Evolutionary conservation across 768 basidiomycete genomes (phyloP), one percentile per base, ranked within the genome.

Genomic region (Boletus bicolor): DNA sequence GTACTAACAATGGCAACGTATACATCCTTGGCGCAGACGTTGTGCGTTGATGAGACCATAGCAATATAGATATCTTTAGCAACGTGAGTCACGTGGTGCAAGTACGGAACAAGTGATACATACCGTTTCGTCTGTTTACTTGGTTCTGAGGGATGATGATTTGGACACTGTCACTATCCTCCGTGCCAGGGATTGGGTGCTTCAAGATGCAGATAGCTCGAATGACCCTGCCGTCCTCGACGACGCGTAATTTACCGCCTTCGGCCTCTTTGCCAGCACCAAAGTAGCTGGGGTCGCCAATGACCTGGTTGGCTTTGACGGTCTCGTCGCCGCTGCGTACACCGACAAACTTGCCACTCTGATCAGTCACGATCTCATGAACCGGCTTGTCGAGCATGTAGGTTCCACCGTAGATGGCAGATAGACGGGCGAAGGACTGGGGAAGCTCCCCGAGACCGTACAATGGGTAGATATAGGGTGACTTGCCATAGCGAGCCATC

Each of bases 121-220:
- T 69, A 91, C 96, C 97, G 68, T 99, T 91, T 75, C 87, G 85
- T 63, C 97, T 80, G 62, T 81, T 80, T 61, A 99, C 94, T 75
- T 99, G 97, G 74, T 98, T 98, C 75, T 98, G 97, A 39, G 97
- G 97, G 59, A 99, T 96, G 72, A 99, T 94, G 66, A 99, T 93
- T 74, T 99, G 97, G 38, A 87, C 87, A 64, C 91, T 93, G 76
- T 99, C 97, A 44, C 87, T 79, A 68, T 98, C 90, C 21, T 98
- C 96, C 41, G 97, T 98, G 48, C 91, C 94, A 46, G 97, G 97
- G 59, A 99, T 96, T 44, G 95, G 93, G 74, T 98, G 97, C 76
- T 96, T 96, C 72, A 99, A 80, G 75, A 99, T 80, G 77, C 97
- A 98, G 68, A 99, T 99, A 5, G 96, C 97, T 50, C 97, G 81